These are phyloP conservation scores for Microcyclospora tardicrescens DNA, from an alignment of 2,329 filamentous ascomycete genomes.

Conservation along the genomic window DNA sequence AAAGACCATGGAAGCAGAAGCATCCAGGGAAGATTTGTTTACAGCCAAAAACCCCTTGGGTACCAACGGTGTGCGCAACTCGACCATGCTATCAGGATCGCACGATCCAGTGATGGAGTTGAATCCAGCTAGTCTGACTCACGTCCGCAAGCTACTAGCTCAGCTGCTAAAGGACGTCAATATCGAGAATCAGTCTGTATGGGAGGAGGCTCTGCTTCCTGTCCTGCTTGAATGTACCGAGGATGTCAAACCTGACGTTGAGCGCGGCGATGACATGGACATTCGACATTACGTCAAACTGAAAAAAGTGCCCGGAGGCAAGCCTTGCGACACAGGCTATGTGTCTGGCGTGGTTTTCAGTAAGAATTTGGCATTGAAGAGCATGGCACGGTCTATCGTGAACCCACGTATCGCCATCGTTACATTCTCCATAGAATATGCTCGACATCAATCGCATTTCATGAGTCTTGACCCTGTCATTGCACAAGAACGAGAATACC, in stretches of 20 bases:
- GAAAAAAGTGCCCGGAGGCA: conserved; percentile 88
- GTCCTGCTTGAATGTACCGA: conserved; percentile 85
- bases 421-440: conserved; percentile 91
- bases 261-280: conserved; percentile 86
- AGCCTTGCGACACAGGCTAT: conserved; percentile 85
- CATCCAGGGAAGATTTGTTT: conserved; percentile 1
- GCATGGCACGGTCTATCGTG: conserved; percentile 76
- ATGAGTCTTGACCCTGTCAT: conserved; percentile 98
- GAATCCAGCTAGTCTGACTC: conserved; percentile 73
- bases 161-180: conserved; percentile 69
- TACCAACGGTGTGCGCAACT: conserved; percentile 50
- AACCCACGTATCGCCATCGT: conserved; percentile 84
- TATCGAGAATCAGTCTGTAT: conserved; percentile 60
- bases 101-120: conserved; percentile 68
- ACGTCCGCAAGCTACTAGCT: conserved; percentile 71
- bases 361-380: conserved; percentile 92
- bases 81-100: conserved; percentile 61
- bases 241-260: conserved; percentile 86
- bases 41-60: conserved; percentile 8
- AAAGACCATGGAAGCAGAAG: conserved; percentile 26
- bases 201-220: conserved; percentile 83
- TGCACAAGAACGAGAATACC: conserved; percentile 86
- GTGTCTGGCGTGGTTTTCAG: conserved; percentile 94
- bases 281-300: conserved; percentile 95
- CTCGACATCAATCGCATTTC: conserved; percentile 83